Percentiles rank a stretch among this genome's conserved stretches.
These are phyloP conservation scores for Coprinopsis strossmayeri DNA, from an alignment of 768 basidiomycete species.

Conservation along the genomic window DNA sequence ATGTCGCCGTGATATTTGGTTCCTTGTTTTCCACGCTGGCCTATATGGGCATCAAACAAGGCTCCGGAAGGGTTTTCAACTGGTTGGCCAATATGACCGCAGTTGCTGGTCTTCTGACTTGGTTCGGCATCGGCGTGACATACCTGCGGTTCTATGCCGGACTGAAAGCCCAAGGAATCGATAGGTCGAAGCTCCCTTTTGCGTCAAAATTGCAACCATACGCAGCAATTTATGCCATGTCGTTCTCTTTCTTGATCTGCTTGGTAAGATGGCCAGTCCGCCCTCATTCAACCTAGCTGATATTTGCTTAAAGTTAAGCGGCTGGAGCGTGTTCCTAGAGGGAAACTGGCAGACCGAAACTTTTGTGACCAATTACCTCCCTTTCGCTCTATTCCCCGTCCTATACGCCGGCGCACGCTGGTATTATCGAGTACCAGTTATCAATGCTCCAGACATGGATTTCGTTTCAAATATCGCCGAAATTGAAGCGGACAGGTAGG, in stretches of 20 bases:
- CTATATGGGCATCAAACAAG: conserved; percentile 68
- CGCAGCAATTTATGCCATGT: conserved; percentile 56
- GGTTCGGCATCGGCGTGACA: conserved; percentile 72
- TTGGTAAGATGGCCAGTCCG: too few relatives aligned
- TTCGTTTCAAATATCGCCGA: conserved; percentile 65
- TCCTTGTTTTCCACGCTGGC: conserved; percentile 64
- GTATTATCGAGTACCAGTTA: conserved; percentile 39
- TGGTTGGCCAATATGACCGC: conserved; percentile 82
- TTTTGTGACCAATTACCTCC: conserved; percentile 86
- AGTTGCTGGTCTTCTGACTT: conserved; percentile 64
- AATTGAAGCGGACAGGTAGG: conserved; percentile 59
- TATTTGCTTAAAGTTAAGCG: conserved; percentile 39
- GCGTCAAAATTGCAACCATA: conserved; percentile 60
- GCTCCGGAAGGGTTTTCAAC: conserved; percentile 67
- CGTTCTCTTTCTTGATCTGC: conserved; percentile 43
- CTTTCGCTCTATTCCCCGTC: conserved; percentile 64
- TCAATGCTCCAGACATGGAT: conserved; percentile 71
- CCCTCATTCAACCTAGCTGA: too few relatives aligned
- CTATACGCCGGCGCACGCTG: conserved; percentile 59
- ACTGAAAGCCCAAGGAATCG: conserved; percentile 71
- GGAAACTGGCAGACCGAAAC: conserved; percentile 41
- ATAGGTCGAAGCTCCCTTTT: conserved; percentile 69
- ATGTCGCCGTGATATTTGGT: conserved; percentile 62
- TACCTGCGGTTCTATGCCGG: conserved; percentile 86
- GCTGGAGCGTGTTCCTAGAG: conserved; percentile 36